Evolutionary conservation across 257 asterid species (phyloP).

Genomic region (Fraxinus americana): DNA sequence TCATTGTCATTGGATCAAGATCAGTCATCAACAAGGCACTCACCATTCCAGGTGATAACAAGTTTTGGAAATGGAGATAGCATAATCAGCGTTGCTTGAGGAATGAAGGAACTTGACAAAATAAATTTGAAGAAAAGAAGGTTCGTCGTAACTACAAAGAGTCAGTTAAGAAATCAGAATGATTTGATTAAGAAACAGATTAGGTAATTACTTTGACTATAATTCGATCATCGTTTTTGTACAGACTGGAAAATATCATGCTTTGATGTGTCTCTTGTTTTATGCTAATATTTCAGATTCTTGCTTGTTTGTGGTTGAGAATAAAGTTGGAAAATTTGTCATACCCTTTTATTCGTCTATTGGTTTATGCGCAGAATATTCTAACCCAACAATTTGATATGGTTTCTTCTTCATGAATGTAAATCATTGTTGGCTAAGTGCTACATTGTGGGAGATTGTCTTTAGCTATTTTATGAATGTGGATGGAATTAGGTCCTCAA

Average conservation of each 20-base stretch:
- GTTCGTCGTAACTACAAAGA: conserved; percentile 13
- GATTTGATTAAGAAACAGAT: conserved; percentile 23
- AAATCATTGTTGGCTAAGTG: conserved; percentile 6
- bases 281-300: conserved; percentile 28
- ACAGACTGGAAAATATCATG: conserved; percentile 48
- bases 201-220: conserved; percentile 34
- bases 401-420: conserved; percentile 4
- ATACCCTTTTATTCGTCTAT: conserved; percentile 1
- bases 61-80: conserved; percentile 49
- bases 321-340: conserved; percentile 18
- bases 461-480: conserved; percentile 4
- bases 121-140: conserved; percentile 12
- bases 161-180: conserved; percentile 21
- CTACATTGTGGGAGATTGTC: neutral
- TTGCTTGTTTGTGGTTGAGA: conserved; percentile 26
- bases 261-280: conserved; percentile 33
- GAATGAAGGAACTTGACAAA: conserved; percentile 1
- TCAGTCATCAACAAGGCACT: conserved; percentile 42
- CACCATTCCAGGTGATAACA: conserved; percentile 27
- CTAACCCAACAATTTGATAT: neutral
- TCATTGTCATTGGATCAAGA: conserved; percentile 55
- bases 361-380: neutral
- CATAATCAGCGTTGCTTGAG: conserved; percentile 53
- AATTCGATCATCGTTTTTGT: conserved; percentile 40
- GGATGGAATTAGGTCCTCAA: conserved; percentile 25